These are phyloP conservation scores for Castanea sativa DNA, from an alignment of 306 rosid species.

Conservation along the genomic window DNA sequence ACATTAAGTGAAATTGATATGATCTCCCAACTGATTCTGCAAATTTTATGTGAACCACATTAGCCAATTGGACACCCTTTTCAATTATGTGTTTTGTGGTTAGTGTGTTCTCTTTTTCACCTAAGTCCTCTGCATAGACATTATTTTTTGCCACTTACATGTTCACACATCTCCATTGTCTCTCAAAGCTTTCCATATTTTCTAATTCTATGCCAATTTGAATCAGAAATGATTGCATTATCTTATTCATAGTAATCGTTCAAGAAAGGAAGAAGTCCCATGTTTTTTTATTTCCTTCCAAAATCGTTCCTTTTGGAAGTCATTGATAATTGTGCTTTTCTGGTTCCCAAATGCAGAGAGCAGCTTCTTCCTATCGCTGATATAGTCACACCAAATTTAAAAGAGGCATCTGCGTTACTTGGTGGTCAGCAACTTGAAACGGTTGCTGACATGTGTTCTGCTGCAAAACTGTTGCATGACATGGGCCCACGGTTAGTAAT, in stretches of 20 bases:
- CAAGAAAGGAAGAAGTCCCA: background rate
- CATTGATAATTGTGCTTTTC: background rate
- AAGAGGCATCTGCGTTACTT: slow-evolving; percentile 84
- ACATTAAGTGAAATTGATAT: slow-evolving; percentile 15
- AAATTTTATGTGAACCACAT: background rate
- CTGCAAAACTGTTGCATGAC: slow-evolving; percentile 72
- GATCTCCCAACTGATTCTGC: background rate
- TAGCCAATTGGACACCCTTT: background rate
- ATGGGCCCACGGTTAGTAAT: slow-evolving; percentile 77
- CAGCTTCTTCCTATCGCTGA: slow-evolving; percentile 84
- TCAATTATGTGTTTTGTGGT: background rate
- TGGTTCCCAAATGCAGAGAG: slow-evolving; percentile 62
- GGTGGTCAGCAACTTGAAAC: slow-evolving; percentile 64
- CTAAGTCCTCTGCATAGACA: background rate
- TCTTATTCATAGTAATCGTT: background rate
- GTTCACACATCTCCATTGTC: background rate
- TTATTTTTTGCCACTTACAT: background rate
- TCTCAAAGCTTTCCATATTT: background rate
- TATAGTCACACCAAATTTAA: slow-evolving; percentile 87
- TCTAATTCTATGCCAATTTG: background rate
- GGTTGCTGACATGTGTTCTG: slow-evolving; percentile 78
- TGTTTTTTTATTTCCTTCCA: background rate
- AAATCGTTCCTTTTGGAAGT: background rate
- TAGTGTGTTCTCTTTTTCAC: background rate
- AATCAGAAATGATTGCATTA: background rate